phyloP scores from a whole-genome alignment of 2,329 filamentous ascomycete species.

The Colletotrichum navitas region DNA sequence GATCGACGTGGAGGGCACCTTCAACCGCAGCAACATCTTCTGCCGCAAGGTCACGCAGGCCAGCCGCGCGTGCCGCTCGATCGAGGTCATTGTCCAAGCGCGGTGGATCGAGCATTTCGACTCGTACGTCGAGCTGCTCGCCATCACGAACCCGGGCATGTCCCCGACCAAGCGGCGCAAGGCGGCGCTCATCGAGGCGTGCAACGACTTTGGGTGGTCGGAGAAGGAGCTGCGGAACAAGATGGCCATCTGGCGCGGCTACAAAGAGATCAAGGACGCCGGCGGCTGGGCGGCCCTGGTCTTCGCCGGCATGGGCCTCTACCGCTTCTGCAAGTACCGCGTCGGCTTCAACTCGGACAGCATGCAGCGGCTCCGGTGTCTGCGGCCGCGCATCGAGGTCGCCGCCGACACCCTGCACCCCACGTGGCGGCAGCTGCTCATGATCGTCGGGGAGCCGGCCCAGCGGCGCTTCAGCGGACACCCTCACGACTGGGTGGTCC shows the following conservation, averaged over 20 bases:
- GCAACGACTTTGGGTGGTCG: conserved; percentile 65
- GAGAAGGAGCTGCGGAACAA: conserved; percentile 69
- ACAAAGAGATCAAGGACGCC: conserved; percentile 69
- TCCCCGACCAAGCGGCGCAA: conserved; percentile 64
- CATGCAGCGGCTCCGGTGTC: conserved; percentile 59
- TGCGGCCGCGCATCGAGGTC: conserved; percentile 63
- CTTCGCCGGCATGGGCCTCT: conserved; percentile 69
- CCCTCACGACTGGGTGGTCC: conserved; percentile 65
- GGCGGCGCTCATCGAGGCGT: conserved; percentile 65
- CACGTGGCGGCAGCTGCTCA: conserved; percentile 64
- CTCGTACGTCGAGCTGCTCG: conserved; percentile 59
- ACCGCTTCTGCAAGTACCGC: conserved; percentile 71
- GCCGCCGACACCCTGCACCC: conserved; percentile 66
- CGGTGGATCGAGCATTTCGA: conserved; percentile 69
- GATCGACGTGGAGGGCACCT: conserved; percentile 43
- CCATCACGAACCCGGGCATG: conserved; percentile 53
- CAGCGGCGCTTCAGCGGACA: conserved; percentile 59
- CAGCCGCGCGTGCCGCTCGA: conserved; percentile 65
- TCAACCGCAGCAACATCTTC: conserved; percentile 50
- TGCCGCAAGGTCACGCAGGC: conserved; percentile 53
- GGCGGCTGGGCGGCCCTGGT: conserved; percentile 68
- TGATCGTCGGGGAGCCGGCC: conserved; percentile 58
- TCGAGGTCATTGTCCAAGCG: conserved; percentile 71
- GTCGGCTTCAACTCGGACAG: conserved; percentile 65
- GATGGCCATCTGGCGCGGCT: conserved; percentile 66